Evolutionary conservation across 2,329 filamentous ascomycete species (phyloP).

Genomic region (Phyllosticta capitalensis): DNA sequence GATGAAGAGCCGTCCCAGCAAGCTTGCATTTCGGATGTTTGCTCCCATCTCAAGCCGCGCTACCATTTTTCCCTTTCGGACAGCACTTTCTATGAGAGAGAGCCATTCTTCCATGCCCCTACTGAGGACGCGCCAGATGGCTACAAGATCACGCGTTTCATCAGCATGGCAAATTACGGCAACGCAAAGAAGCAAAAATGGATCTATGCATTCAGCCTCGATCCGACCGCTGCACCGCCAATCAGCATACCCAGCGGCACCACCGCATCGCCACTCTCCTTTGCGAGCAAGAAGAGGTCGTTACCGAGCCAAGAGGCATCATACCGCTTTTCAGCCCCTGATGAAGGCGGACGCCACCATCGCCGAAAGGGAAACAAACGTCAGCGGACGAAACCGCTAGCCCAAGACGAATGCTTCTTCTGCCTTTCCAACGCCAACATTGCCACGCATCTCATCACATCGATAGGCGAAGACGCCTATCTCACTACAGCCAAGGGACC

Average conservation of each 20-base stretch:
- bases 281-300: slow-evolving; percentile 49
- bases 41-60: slow-evolving; percentile 69
- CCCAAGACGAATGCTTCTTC: slow-evolving; percentile 81
- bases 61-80: slow-evolving; percentile 77
- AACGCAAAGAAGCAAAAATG: slow-evolving; percentile 71
- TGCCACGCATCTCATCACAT: slow-evolving; percentile 79
- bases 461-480: slow-evolving; percentile 80
- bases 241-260: slow-evolving; percentile 57
- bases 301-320: slow-evolving; percentile 21
- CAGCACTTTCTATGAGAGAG: slow-evolving; percentile 73
- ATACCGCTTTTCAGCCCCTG: slow-evolving; percentile 29
- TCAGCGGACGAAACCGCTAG: slow-evolving; percentile 27
- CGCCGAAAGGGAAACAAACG: slow-evolving; percentile 32
- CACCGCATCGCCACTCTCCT: slow-evolving; percentile 64
- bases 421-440: slow-evolving; percentile 81
- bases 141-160: slow-evolving; percentile 70
- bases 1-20: slow-evolving; percentile 42
- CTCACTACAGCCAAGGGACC: slow-evolving; percentile 89
- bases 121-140: slow-evolving; percentile 41
- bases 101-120: slow-evolving; percentile 72
- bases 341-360: slow-evolving; percentile 20
- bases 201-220: slow-evolving; percentile 61
- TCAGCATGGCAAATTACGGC: slow-evolving; percentile 72
- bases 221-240: slow-evolving; percentile 50
- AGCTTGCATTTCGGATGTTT: slow-evolving; percentile 69